Conservation (phyloP, 164 flowering plant genomes). For the Macadamia integrifolia region DNA sequence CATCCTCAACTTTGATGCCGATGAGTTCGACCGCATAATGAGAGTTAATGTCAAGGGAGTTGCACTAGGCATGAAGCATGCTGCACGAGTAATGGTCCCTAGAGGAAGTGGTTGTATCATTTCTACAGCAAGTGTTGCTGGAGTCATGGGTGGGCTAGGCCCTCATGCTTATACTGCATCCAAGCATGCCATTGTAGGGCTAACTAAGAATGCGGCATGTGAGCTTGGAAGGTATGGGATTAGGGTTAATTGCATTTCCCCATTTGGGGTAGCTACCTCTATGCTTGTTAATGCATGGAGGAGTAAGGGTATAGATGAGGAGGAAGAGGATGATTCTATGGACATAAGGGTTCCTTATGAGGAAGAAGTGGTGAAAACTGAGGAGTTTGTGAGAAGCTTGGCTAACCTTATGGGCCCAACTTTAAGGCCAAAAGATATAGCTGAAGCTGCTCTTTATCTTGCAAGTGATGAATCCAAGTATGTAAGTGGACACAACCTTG, state of each 20-base stretch:
- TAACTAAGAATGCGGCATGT: constrained; percentile 28
- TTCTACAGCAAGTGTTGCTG: constrained; percentile 25
- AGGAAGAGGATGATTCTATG: too few relatives aligned
- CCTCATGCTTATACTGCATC: constrained; percentile 27
- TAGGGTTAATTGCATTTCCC: constrained; percentile 47
- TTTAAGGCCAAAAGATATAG: too few relatives aligned
- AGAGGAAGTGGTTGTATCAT: constrained; percentile 22
- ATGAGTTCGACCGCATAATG: constrained; percentile 5
- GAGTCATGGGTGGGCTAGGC: constrained; percentile 7
- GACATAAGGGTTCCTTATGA: too few relatives aligned
- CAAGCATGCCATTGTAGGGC: constrained; percentile 31
- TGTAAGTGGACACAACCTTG: too few relatives aligned
- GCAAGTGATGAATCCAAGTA: too few relatives aligned
- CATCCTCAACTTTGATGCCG: constrained; percentile 1
- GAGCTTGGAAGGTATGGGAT: constrained; percentile 49
- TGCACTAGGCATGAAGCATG: constrained; percentile 32
- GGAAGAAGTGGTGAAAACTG: too few relatives aligned
- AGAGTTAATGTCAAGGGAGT: constrained; percentile 15
- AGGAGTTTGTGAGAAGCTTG: too few relatives aligned
- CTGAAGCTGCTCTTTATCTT: too few relatives aligned
- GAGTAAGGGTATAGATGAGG: too few relatives aligned
- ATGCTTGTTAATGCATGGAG: not conserved
- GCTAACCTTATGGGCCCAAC: too few relatives aligned
- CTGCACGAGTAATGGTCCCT: constrained; percentile 38
- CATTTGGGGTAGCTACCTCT: constrained; percentile 22